phyloP scores from a whole-genome alignment of 2,329 filamentous ascomycete species.

The Ceratocystis harringtonii region DNA sequence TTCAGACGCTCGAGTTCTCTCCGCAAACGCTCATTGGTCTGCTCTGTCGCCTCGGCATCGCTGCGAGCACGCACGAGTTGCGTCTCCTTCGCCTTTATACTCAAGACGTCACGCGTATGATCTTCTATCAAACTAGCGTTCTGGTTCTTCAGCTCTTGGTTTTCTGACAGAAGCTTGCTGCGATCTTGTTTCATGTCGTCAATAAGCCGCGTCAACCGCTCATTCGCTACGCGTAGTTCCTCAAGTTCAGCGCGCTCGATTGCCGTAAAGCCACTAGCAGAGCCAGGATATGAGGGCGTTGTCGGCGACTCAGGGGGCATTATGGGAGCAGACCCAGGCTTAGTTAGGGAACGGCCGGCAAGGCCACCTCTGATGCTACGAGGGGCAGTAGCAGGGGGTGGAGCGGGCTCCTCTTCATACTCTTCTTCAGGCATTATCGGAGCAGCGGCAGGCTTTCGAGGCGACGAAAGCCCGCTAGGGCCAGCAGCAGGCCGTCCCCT shows the following conservation, averaged over 20 bases:
- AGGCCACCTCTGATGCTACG: constrained; percentile 60
- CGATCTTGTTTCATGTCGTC: constrained; percentile 75
- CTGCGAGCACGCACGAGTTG: constrained; percentile 83
- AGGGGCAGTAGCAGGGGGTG: constrained; percentile 47
- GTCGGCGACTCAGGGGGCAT: constrained; percentile 34
- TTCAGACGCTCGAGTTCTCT: constrained; percentile 88
- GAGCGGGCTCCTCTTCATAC: constrained; percentile 32
- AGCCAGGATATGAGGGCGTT: constrained; percentile 38
- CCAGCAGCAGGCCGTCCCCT: constrained; percentile 41
- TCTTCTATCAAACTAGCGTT: constrained; percentile 96
- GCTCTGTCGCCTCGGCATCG: constrained; percentile 78
- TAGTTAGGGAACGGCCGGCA: constrained; percentile 70
- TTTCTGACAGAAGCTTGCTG: constrained; percentile 66
- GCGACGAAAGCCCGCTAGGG: constrained; percentile 36
- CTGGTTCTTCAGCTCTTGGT: constrained; percentile 89
- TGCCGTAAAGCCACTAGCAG: constrained; percentile 43
- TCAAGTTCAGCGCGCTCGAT: constrained; percentile 88
- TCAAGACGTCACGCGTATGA: constrained; percentile 85
- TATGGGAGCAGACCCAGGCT: constrained; percentile 44
- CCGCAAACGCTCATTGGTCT: constrained; percentile 66
- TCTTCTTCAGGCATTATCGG: constrained; percentile 44
- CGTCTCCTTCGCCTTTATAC: constrained; percentile 96
- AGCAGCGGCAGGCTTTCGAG: constrained; percentile 35
- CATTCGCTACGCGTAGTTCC: constrained; percentile 71
- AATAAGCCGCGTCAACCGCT: constrained; percentile 55